phyloP scores from a whole-genome alignment of 2,329 filamentous ascomycete species.

The Pyrenophora graminea region DNA sequence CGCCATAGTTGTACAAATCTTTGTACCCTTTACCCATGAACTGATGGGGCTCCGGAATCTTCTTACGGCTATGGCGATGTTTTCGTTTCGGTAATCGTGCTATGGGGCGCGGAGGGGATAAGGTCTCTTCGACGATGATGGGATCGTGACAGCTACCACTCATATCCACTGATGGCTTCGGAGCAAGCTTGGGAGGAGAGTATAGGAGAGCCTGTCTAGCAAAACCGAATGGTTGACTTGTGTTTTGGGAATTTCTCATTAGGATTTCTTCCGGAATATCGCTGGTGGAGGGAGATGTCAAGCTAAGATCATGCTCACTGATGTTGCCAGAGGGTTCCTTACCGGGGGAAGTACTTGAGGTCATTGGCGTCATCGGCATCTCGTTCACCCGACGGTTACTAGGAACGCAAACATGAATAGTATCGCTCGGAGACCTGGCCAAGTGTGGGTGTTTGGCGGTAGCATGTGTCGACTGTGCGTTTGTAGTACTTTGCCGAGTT shows the following conservation, averaged over 20 bases:
- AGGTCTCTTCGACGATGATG: constrained; percentile 28
- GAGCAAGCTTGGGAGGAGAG: not conserved
- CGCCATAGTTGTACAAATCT: constrained; percentile 12
- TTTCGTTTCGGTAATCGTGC: not conserved
- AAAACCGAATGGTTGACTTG: not conserved
- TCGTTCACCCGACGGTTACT: not conserved
- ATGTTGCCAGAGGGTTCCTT: not conserved
- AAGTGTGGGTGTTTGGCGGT: not conserved
- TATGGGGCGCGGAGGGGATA: constrained; percentile 11
- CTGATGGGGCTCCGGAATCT: constrained; percentile 10
- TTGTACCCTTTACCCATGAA: constrained; percentile 17
- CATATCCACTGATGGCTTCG: constrained; percentile 1
- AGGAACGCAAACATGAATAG: not conserved
- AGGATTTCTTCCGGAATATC: not conserved
- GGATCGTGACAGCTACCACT: constrained; percentile 28
- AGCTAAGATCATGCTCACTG: constrained; percentile 16
- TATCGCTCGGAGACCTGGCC: not conserved
- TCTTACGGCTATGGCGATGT: not conserved
- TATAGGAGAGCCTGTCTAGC: not conserved
- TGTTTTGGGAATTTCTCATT: not conserved
- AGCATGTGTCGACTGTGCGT: not conserved
- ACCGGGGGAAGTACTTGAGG: not conserved
- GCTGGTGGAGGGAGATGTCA: constrained; percentile 14
- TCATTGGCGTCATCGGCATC: not conserved
- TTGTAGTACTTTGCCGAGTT: constrained; percentile 15